Percentiles rank a stretch among this genome's conserved stretches.
phyloP scores from a whole-genome alignment of 495 filamentous ascomycete species.

The Hypoxylon intermedium region DNA sequence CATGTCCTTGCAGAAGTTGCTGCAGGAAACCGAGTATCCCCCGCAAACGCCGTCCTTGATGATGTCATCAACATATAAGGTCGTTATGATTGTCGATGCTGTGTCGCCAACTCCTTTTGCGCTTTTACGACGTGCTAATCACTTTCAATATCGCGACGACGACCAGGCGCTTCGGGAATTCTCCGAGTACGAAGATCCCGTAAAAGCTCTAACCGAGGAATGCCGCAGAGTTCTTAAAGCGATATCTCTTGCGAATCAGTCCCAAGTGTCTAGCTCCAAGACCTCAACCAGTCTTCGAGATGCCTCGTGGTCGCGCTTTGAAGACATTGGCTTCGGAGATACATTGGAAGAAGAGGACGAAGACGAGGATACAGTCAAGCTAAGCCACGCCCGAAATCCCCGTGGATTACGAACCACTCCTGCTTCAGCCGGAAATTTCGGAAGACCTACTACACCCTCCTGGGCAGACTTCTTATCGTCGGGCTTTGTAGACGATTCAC shows the following conservation, averaged over 20 bases:
- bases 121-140: slow-evolving; percentile 85
- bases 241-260: slow-evolving; percentile 89
- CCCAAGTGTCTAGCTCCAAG: slow-evolving; percentile 70
- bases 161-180: slow-evolving; percentile 83
- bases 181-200: slow-evolving; percentile 86
- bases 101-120: slow-evolving; percentile 96
- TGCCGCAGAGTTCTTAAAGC: slow-evolving; percentile 87
- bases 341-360: slow-evolving; percentile 73
- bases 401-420: slow-evolving; percentile 65
- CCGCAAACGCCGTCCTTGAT: slow-evolving; percentile 79
- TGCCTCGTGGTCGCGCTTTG: slow-evolving; percentile 94
- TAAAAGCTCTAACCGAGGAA: slow-evolving; percentile 88
- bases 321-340: slow-evolving; percentile 90
- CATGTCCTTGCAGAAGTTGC: slow-evolving; percentile 85
- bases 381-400: slow-evolving; percentile 40
- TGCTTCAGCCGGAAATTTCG: slow-evolving; percentile 66
- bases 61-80: slow-evolving; percentile 81
- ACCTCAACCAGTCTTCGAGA: slow-evolving; percentile 75
- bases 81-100: slow-evolving; percentile 95
- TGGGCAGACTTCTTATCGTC: slow-evolving; percentile 97
- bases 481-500: slow-evolving; percentile 80
- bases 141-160: slow-evolving; percentile 92
- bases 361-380: slow-evolving; percentile 61
- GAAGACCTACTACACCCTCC: slow-evolving; percentile 90
- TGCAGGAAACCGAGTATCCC: slow-evolving; percentile 94